A percentile compares a stretch with the other conserved stretches of the same genome.
These are phyloP conservation scores for Podospora conica DNA, from an alignment of 495 filamentous ascomycete genomes.

Conservation along the genomic window DNA sequence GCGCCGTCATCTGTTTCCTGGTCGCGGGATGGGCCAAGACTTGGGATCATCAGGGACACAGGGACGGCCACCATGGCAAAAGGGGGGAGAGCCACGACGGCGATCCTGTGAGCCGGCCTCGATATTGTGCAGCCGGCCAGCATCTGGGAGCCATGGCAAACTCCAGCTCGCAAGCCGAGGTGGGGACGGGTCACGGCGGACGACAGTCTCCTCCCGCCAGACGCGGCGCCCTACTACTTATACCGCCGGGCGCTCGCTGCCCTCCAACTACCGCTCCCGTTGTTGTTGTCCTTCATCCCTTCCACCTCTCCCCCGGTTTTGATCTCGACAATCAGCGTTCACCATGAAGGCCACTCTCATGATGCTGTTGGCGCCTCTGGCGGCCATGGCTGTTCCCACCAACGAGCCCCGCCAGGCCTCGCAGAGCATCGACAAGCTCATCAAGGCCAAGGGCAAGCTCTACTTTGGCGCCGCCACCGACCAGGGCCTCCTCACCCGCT, in stretches of 20 bases:
- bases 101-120: background rate
- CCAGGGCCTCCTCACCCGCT: constrained; percentile 40
- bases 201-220: background rate
- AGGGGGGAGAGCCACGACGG: background rate
- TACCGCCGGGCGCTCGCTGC: background rate
- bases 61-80: background rate
- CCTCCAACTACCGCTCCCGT: background rate
- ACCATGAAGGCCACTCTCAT: constrained; percentile 40
- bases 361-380: constrained; percentile 31
- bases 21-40: background rate
- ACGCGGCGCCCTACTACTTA: background rate
- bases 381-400: constrained; percentile 29
- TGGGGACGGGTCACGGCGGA: background rate
- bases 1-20: background rate
- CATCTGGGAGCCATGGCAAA: background rate
- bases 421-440: constrained; percentile 46
- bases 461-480: constrained; percentile 56
- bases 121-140: background rate
- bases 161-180: background rate
- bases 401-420: constrained; percentile 34
- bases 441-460: constrained; percentile 55
- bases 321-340: constrained; percentile 1
- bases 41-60: background rate
- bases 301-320: background rate
- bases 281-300: background rate